These are phyloP conservation scores for Suhomyces tanzawaensis DNA, from an alignment of 805 yeast species.

Conservation along the genomic window DNA sequence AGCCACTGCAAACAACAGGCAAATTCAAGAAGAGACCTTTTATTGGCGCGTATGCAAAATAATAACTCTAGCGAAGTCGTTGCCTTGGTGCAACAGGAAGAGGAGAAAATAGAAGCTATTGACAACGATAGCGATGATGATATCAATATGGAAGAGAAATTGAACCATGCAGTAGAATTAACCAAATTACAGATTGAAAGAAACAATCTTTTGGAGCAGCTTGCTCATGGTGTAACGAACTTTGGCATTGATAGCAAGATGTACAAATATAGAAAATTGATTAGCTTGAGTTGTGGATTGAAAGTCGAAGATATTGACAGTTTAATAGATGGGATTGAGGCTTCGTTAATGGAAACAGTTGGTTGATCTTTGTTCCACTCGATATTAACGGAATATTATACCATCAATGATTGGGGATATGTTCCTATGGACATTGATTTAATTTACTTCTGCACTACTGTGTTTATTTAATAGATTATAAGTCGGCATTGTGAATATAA, in stretches of 20 bases:
- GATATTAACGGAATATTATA: too few relatives aligned
- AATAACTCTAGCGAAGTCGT: constrained; percentile 48
- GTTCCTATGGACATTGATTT: too few relatives aligned
- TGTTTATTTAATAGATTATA: too few relatives aligned
- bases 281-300: constrained; percentile 74
- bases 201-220: constrained; percentile 38
- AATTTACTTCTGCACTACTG: too few relatives aligned
- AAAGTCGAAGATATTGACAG: constrained; percentile 78
- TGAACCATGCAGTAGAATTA: constrained; percentile 25
- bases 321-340: constrained; percentile 68
- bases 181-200: constrained; percentile 55
- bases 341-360: constrained; percentile 12
- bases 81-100: constrained; percentile 37
- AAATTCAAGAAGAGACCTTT: constrained; percentile 19
- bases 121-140: constrained; percentile 8
- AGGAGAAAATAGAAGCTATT: constrained; percentile 10
- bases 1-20: constrained; percentile 13
- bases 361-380: not conserved
- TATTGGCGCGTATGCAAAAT: constrained; percentile 30
- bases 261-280: constrained; percentile 73
- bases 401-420: too few relatives aligned
- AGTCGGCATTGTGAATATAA: too few relatives aligned
- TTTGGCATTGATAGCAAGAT: constrained; percentile 53
- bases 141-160: constrained; percentile 11
- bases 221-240: constrained; percentile 45